Evolutionary conservation across 306 rosid species (phyloP), one percentile per base, ranked within the genome.

Genomic region (Fagus crenata): DNA sequence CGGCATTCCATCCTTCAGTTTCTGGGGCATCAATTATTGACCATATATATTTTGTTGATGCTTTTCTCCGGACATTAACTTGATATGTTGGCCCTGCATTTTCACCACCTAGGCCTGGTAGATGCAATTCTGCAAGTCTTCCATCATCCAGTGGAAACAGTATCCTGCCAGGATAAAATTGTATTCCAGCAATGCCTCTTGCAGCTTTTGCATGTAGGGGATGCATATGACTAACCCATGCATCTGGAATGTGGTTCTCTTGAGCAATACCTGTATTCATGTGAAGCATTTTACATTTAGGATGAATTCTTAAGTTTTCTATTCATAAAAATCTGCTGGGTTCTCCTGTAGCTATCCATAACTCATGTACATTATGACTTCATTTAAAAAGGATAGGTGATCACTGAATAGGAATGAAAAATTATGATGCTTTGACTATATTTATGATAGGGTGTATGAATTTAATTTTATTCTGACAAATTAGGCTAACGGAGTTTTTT

Each of bases 1-100:
- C 97, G 61, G 89, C 92, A 84, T 92, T 94, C 98, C 98, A 94
- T n/a, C 98, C 98, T 88, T 94, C 97, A 33, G 90, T 87, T 75
- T 89, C 97, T 8, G 97, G 98, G 4, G 85, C 89, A 63, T 92
- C 98, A 71, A 94, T 51, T 78, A 90, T 68, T 37, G 97, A 84
- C 98, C 98, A 94, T 78, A 88, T 83, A 83, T 92, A 89, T 70
- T 79, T 90, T 28, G 63, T 40, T 36, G 88, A 43, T 49, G 87
- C 68, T 79, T 89, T 94, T 78, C 85, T 84, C 55, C 95, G 74
- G 61, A 80, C 72, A 73, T 79, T 82, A 72, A 72, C 84, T 11
- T 86, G 88, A 39, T 60, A 75, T 76, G 81, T 35, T 58, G 98
- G 96, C 72, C 98, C 97, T 37, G 88, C 70, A 77, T 77, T 90